Evolutionary conservation across 208 protist species (phyloP).

Genomic region (Trypanosoma scelopori): DNA sequence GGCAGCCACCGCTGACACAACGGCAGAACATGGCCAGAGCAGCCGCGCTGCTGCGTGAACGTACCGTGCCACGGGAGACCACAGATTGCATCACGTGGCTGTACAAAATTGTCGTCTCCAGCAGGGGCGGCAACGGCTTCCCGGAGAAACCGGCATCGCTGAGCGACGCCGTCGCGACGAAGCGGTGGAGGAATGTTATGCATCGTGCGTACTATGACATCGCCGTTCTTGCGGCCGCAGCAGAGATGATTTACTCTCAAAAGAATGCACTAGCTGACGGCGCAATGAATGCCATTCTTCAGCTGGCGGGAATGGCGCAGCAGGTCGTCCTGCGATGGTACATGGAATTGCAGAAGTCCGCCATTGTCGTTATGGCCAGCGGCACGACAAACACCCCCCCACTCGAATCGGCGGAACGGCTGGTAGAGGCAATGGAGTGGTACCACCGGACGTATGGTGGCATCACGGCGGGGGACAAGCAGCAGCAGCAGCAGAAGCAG

Average conservation of each 20-base stretch:
- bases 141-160: conserved; percentile 18
- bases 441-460: conserved; percentile 28
- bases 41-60: conserved; percentile 20
- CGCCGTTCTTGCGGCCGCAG: conserved; percentile 24
- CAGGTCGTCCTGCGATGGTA: conserved; percentile 35
- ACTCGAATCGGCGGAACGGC: conserved; percentile 6
- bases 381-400: too few species aligned
- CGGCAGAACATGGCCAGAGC: conserved; percentile 24
- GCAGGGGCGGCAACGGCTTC: conserved; percentile 16
- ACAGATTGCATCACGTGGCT: conserved; percentile 35
- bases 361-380: neutral
- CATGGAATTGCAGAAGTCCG: conserved; percentile 23
- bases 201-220: conserved; percentile 33
- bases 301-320: conserved; percentile 34
- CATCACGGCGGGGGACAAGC: neutral
- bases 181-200: conserved; percentile 30
- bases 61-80: conserved; percentile 3
- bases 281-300: conserved; percentile 16
- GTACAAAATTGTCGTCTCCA: conserved; percentile 33
- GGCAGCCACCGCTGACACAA: neutral
- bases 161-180: neutral
- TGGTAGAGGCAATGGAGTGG: conserved; percentile 40
- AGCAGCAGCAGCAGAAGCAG: conserved; percentile 11
- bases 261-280: neutral
- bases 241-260: conserved; percentile 31